These are phyloP conservation scores for Cyclostephanos invisitatus DNA, from an alignment of 108 stramenopile species.

Conservation along the genomic window DNA sequence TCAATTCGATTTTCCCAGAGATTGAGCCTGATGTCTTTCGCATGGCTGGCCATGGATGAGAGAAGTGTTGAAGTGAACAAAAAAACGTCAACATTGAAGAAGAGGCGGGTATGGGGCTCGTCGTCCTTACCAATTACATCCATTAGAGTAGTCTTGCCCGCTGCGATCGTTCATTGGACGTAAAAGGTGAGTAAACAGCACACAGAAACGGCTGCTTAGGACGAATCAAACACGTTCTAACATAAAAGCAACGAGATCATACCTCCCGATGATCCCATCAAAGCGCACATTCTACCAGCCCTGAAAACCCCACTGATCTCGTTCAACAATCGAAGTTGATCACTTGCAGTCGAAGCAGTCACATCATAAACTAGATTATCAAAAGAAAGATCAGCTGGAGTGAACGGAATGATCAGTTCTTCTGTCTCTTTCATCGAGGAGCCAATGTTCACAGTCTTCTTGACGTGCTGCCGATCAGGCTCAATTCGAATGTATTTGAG, in stretches of 20 bases:
- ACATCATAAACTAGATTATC: conserved; percentile 73
- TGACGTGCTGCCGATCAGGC: conserved; percentile 33
- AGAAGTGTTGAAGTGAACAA: no score
- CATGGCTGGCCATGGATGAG: no score
- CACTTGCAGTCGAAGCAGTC: conserved; percentile 59
- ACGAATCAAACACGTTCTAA: conserved; percentile 10
- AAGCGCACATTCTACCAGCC: conserved; percentile 65
- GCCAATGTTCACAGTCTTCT: conserved; percentile 34
- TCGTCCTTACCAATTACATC: no score
- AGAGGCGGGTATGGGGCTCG: no score
- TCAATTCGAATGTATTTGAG: conserved; percentile 43
- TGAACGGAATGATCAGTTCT: conserved; percentile 60
- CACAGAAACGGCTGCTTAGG: conserved; percentile 15
- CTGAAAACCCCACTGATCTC: conserved; percentile 65
- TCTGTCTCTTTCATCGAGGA: conserved; percentile 13
- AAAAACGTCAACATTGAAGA: no score
- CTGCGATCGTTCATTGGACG: conserved; percentile 4
- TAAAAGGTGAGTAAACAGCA: conserved; percentile 37
- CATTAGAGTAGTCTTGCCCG: conserved; percentile 60
- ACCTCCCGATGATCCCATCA: conserved; percentile 70
- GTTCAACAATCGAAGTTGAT: conserved; percentile 58
- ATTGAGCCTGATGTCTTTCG: conserved; percentile 62
- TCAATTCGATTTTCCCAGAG: conserved; percentile 65
- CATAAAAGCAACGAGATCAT: conserved; percentile 20
- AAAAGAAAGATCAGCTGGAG: conserved; percentile 70